Evolutionary conservation across 2,329 filamentous ascomycete genomes (phyloP).

Genomic region (Hypoxylon sp.): DNA sequence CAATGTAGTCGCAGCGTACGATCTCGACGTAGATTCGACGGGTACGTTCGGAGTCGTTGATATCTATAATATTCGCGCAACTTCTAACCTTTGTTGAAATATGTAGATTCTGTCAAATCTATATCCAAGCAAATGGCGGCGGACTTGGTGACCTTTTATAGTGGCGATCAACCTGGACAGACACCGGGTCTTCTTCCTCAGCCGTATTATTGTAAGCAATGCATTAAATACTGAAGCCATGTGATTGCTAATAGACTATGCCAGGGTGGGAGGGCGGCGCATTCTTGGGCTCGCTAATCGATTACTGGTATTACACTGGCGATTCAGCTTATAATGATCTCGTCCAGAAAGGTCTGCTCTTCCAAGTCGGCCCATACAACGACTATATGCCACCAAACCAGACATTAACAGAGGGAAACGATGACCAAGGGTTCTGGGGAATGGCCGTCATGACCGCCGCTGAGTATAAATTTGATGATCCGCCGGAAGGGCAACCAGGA

Average conservation of each 20-base stretch:
- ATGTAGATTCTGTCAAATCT: slow-evolving; percentile 59
- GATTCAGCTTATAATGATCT: slow-evolving; percentile 76
- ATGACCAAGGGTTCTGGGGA: slow-evolving; percentile 80
- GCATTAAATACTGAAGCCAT: neutral
- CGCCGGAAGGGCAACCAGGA: slow-evolving; percentile 63
- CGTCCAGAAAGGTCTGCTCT: slow-evolving; percentile 72
- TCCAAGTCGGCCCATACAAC: slow-evolving; percentile 74
- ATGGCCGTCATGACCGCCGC: slow-evolving; percentile 75
- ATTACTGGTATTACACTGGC: slow-evolving; percentile 86
- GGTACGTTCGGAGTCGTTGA: slow-evolving; percentile 30
- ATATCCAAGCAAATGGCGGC: slow-evolving; percentile 60
- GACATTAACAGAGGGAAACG: slow-evolving; percentile 74
- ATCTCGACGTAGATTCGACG: slow-evolving; percentile 41
- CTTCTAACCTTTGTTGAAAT: slow-evolving; percentile 10
- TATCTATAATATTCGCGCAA: neutral
- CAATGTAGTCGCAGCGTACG: slow-evolving; percentile 35
- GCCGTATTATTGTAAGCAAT: slow-evolving; percentile 62
- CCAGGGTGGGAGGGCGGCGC: slow-evolving; percentile 79
- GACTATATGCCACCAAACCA: slow-evolving; percentile 83
- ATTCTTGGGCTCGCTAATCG: slow-evolving; percentile 74
- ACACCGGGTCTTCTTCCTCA: slow-evolving; percentile 61
- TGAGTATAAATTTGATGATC: slow-evolving; percentile 72
- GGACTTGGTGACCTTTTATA: slow-evolving; percentile 60
- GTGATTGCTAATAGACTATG: slow-evolving; percentile 15
- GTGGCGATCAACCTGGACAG: slow-evolving; percentile 59